Conservation (phyloP, 495 filamentous ascomycete genomes). For the Letharia columbiana region DNA sequence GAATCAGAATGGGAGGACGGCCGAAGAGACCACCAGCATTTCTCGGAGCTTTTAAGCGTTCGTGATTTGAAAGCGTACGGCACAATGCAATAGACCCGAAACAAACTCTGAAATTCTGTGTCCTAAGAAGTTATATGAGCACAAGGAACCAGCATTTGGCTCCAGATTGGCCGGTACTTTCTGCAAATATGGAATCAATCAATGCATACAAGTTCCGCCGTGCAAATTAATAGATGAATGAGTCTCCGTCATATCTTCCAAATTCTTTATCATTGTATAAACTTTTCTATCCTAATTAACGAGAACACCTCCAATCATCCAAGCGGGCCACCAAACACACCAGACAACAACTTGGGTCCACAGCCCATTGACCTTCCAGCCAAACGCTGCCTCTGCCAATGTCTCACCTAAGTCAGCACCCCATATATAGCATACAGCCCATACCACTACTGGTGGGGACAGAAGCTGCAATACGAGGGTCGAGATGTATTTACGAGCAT, state of each 20-base stretch:
- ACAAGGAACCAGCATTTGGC: not conserved
- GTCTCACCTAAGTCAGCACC: conserved; percentile 45
- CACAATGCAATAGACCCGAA: not conserved
- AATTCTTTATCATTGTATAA: not conserved
- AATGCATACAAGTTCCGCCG: not conserved
- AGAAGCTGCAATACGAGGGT: conserved; percentile 47
- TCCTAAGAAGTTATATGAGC: not conserved
- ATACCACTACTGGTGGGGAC: conserved; percentile 56
- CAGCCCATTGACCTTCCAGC: conserved; percentile 85
- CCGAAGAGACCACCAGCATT: not conserved
- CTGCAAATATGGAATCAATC: not conserved
- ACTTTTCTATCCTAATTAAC: conserved; percentile 25
- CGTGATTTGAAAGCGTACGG: not conserved
- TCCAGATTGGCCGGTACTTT: not conserved
- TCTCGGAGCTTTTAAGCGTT: not conserved
- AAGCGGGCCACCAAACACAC: conserved; percentile 98
- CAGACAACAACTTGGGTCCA: conserved; percentile 88
- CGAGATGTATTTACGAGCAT: conserved; percentile 22
- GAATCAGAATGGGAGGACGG: not conserved
- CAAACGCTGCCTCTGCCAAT: conserved; percentile 70
- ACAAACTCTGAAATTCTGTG: not conserved
- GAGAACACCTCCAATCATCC: conserved; percentile 59
- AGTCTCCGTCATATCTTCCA: not conserved
- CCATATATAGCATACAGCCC: conserved; percentile 43
- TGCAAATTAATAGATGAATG: not conserved